Percentiles rank a stretch among this genome's conserved stretches.
phyloP scores from a whole-genome alignment of 495 filamentous ascomycete genomes.

The Hypoxylon fuscum region DNA sequence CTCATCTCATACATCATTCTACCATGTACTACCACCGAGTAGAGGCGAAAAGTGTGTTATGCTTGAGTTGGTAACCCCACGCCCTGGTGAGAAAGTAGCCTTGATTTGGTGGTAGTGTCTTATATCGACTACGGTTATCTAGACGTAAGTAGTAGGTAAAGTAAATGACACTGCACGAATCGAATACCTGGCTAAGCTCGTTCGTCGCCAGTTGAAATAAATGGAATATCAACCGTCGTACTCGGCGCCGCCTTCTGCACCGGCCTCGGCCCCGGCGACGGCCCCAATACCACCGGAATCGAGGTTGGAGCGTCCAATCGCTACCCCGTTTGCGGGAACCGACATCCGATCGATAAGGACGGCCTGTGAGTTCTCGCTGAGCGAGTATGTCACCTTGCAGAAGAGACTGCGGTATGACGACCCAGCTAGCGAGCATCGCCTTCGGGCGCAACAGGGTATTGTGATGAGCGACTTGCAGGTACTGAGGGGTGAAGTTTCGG shows the following conservation, averaged over 20 bases:
- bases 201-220: not conserved
- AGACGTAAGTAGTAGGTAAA: constrained; percentile 5
- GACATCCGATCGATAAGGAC: constrained; percentile 33
- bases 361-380: constrained; percentile 44
- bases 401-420: constrained; percentile 29
- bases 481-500: constrained; percentile 43
- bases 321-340: constrained; percentile 24
- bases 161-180: not conserved
- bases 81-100: not conserved
- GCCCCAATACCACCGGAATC: constrained; percentile 18
- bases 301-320: constrained; percentile 22
- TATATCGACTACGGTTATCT: not conserved
- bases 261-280: constrained; percentile 12
- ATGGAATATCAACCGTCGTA: constrained; percentile 38
- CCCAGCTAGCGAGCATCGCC: constrained; percentile 36
- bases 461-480: constrained; percentile 46
- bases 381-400: constrained; percentile 49
- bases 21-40: not conserved
- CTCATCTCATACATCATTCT: constrained; percentile 1
- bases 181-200: not conserved
- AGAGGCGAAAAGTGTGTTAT: not conserved
- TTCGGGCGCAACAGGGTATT: constrained; percentile 47
- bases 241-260: constrained; percentile 24
- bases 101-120: not conserved
- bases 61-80: not conserved